Evolutionary conservation across 1,284 basidiomycete species (phyloP).

Genomic region (Rhodotorula sp.): DNA sequence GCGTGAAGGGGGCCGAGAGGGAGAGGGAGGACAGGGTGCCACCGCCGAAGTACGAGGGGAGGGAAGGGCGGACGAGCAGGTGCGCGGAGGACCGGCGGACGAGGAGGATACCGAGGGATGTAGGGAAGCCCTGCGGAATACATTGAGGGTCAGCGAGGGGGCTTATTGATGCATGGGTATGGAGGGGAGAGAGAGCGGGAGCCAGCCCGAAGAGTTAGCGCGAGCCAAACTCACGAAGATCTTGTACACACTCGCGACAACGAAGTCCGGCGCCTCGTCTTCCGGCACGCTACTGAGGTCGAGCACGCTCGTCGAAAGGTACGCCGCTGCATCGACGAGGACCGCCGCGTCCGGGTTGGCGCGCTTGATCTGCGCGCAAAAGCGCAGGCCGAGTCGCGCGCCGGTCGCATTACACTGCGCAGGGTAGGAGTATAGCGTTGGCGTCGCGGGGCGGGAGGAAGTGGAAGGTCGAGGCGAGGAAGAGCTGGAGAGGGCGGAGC

Average conservation of each 20-base stretch:
- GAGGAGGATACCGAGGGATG: conserved; percentile 75
- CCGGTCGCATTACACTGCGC: conserved; percentile 40
- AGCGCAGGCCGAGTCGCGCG: conserved; percentile 20
- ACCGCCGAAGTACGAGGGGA: conserved; percentile 73
- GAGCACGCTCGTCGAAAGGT: conserved; percentile 60
- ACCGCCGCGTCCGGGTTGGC: conserved; percentile 28
- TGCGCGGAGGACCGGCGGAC: conserved; percentile 67
- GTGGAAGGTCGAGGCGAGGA: background rate
- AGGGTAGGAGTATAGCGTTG: conserved; percentile 36
- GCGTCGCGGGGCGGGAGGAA: conserved; percentile 52
- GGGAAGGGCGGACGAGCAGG: conserved; percentile 57
- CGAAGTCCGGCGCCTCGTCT: conserved; percentile 74
- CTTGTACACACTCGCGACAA: conserved; percentile 82
- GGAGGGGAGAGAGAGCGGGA: no score
- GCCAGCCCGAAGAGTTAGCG: no score
- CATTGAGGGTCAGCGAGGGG: background rate
- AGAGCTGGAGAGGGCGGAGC: conserved; percentile 7
- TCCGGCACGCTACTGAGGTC: conserved; percentile 74
- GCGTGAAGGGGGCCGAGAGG: conserved; percentile 58
- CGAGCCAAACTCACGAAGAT: conserved; percentile 60
- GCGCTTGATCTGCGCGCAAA: conserved; percentile 29
- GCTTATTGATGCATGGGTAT: no score
- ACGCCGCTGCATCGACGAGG: conserved; percentile 46
- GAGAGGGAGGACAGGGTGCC: conserved; percentile 78
- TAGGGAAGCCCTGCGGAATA: conserved; percentile 64